These are phyloP conservation scores for Cnidoscolus chayamansa DNA, from an alignment of 441 rosid genomes.

Conservation along the genomic window DNA sequence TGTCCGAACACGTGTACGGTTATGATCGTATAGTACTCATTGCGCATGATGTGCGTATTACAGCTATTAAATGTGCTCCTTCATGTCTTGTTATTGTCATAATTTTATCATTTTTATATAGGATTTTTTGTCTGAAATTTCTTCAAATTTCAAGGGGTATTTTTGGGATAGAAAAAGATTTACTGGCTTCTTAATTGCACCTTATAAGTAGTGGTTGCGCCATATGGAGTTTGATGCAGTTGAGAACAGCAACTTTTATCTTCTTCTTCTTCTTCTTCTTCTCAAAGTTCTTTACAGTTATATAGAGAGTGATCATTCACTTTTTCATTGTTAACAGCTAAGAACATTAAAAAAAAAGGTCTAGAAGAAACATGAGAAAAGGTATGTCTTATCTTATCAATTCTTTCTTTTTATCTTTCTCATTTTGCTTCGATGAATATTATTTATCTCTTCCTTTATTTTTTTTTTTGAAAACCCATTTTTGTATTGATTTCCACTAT, in stretches of 20 bases:
- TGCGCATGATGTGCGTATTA: conserved; percentile 24
- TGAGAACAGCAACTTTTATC: conserved; percentile 3
- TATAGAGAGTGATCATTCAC: too few species aligned
- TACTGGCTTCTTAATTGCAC: conserved; percentile 15
- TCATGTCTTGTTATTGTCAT: background rate
- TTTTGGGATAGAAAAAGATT: conserved; percentile 20
- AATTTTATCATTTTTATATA: background rate
- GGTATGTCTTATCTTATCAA: too few species aligned
- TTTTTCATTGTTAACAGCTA: too few species aligned
- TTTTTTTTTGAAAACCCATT: too few species aligned
- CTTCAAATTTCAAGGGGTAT: conserved; percentile 24
- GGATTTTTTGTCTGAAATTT: background rate
- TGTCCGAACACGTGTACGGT: conserved; percentile 60
- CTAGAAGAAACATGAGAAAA: too few species aligned
- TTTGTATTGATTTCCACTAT: too few species aligned
- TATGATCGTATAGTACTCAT: conserved; percentile 18
- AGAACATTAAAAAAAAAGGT: too few species aligned
- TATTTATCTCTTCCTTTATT: background rate
- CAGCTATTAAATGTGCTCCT: conserved; percentile 16
- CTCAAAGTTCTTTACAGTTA: too few species aligned
- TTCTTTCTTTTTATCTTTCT: background rate
- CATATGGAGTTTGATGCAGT: conserved; percentile 11
- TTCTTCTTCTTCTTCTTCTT: too few species aligned
- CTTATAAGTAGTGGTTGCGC: conserved; percentile 27
- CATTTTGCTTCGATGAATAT: background rate